Percentiles rank a stretch among this genome's conserved stretches.
Conservation (phyloP, 2,329 filamentous ascomycete genomes). For the Aplosporella prunicola region DNA sequence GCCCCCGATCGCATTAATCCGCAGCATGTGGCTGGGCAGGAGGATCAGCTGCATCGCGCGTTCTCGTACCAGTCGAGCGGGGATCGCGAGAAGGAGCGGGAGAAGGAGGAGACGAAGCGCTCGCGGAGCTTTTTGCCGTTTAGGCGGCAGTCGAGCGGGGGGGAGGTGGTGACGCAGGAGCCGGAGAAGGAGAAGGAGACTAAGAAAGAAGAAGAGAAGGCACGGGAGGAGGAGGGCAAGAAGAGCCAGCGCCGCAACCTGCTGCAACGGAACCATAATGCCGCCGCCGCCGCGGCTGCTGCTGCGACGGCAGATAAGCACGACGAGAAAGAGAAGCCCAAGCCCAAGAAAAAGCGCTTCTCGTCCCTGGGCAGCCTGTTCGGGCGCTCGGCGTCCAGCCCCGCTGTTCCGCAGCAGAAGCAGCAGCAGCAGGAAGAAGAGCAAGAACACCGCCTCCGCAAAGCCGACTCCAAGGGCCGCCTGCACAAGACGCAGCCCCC, state of each 20-base stretch:
- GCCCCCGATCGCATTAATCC: constrained; percentile 13
- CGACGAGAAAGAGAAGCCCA: neutral
- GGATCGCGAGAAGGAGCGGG: constrained; percentile 1
- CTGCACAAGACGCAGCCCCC: constrained; percentile 11
- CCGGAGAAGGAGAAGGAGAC: constrained; percentile 14
- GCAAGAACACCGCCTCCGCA: constrained; percentile 3
- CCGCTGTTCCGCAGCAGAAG: constrained; percentile 19
- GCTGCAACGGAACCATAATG: constrained; percentile 5
- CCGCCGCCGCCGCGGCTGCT: neutral
- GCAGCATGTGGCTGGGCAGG: constrained; percentile 7
- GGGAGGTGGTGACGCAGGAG: constrained; percentile 16
- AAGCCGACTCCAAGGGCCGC: constrained; percentile 4
- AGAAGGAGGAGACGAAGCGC: neutral
- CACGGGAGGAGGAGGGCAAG: no score
- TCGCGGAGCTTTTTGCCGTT: constrained; percentile 4
- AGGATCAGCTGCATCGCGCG: constrained; percentile 12
- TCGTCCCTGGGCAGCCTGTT: constrained; percentile 37
- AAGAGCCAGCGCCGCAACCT: constrained; percentile 5
- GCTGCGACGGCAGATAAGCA: no score
- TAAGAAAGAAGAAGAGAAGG: no score
- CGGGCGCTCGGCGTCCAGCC: constrained; percentile 17
- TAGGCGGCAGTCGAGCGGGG: no score
- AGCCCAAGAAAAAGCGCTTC: constrained; percentile 35
- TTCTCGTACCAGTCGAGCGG: constrained; percentile 20
- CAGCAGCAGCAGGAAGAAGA: constrained; percentile 26